Evolutionary conservation across 805 yeast species (phyloP).

Genomic region (Starmerella vaccinii): DNA sequence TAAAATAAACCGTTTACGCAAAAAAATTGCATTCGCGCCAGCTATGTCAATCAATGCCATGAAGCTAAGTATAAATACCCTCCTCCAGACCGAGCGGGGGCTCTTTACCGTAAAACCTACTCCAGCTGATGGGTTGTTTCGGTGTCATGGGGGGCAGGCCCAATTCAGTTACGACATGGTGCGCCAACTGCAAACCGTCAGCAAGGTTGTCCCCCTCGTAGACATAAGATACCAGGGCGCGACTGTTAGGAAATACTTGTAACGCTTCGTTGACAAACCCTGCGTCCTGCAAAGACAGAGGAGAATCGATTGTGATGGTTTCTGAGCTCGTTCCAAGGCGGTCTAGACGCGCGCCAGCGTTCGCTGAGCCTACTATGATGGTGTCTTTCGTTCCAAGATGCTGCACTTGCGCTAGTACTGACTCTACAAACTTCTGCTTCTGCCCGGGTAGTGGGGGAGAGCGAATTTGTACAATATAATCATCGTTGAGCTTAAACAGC

Average conservation of each 20-base stretch:
- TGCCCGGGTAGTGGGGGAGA: conserved; percentile 72
- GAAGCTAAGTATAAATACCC: conserved; percentile 53
- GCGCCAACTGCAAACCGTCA: conserved; percentile 54
- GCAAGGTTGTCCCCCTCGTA: conserved; percentile 83
- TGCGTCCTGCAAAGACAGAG: conserved; percentile 28
- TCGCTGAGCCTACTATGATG: conserved; percentile 59
- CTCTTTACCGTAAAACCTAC: conserved; percentile 70
- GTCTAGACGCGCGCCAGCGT: conserved; percentile 40
- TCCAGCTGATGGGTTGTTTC: conserved; percentile 63
- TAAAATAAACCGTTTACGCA: too few relatives aligned
- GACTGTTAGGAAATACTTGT: conserved; percentile 13
- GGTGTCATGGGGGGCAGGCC: conserved; percentile 19
- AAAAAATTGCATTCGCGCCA: too few relatives aligned
- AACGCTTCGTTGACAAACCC: conserved; percentile 29
- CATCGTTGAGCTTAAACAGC: conserved; percentile 30
- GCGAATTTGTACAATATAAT: conserved; percentile 58
- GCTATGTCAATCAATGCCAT: neutral
- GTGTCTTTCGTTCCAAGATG: conserved; percentile 30
- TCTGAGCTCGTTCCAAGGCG: neutral
- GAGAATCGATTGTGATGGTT: conserved; percentile 2
- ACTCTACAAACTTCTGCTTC: conserved; percentile 40
- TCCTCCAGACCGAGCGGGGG: conserved; percentile 61
- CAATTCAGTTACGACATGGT: conserved; percentile 30
- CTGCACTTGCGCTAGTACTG: conserved; percentile 37
- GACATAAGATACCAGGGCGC: conserved; percentile 43